Conservation (phyloP, 2,329 filamentous ascomycete genomes). For the Chaetoscypha palmicola region DNA sequence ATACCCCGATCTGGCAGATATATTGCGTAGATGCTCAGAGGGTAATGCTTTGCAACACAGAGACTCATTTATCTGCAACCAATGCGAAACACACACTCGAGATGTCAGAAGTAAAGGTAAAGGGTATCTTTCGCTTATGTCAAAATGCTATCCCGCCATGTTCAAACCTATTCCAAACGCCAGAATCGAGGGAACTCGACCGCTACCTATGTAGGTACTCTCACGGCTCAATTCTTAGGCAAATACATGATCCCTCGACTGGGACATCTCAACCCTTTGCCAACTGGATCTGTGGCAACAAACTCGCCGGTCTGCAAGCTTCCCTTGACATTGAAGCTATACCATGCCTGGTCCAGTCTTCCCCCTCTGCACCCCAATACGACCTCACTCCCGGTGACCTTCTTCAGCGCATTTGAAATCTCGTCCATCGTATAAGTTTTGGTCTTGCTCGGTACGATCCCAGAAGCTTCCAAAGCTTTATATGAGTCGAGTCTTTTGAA, state of each 20-base stretch:
- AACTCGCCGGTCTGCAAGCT: conserved; percentile 13
- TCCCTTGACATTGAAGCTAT: conserved; percentile 23
- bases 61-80: no score
- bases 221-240: conserved; percentile 3
- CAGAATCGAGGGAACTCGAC: no score
- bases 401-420: conserved; percentile 37
- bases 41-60: no score
- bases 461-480: conserved; percentile 39
- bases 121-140: no score
- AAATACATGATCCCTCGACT: conserved; percentile 7
- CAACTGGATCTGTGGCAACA: conserved; percentile 12
- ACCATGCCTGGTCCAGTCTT: conserved; percentile 45
- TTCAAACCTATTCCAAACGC: no score
- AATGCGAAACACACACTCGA: no score
- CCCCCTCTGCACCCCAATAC: conserved; percentile 39
- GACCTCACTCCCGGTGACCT: conserved; percentile 39
- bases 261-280: conserved; percentile 8
- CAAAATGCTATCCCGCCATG: no score
- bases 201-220: no score
- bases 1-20: no score
- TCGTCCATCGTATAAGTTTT: conserved; percentile 36
- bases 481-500: conserved; percentile 53
- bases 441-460: conserved; percentile 42
- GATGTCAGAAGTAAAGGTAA: no score
- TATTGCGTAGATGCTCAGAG: no score